Conservation (phyloP, 371 early-diverging fungal species). For the Apophysomyces elegans region DNA sequence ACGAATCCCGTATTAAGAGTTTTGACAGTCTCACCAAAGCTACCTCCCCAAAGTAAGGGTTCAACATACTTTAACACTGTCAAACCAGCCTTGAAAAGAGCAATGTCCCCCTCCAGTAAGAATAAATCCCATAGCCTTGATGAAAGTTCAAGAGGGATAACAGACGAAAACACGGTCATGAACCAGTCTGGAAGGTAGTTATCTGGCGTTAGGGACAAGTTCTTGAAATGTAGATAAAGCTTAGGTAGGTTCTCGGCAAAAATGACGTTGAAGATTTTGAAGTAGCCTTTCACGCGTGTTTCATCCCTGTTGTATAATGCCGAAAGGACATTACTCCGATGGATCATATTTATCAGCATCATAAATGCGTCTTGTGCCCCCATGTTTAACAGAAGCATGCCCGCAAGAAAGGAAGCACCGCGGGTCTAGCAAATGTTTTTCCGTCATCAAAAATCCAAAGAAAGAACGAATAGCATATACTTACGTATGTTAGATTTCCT, state of each 20-base stretch:
- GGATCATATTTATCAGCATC: conserved; percentile 42
- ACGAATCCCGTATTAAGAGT: conserved; percentile 37
- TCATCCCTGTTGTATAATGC: conserved; percentile 45
- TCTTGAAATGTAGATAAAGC: conserved; percentile 54
- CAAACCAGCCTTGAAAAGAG: conserved; percentile 51
- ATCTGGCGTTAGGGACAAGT: conserved; percentile 51
- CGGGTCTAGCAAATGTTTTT: conserved; percentile 29
- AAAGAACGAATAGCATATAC: conserved; percentile 7
- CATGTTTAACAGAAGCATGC: conserved; percentile 53
- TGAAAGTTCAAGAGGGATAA: conserved; percentile 52
- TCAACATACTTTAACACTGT: conserved; percentile 53
- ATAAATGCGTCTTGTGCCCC: conserved; percentile 39
- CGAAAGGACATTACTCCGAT: conserved; percentile 38
- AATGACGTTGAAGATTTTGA: conserved; percentile 54
- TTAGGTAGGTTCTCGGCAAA: conserved; percentile 58
- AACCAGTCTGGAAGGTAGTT: conserved; percentile 57
- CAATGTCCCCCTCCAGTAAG: conserved; percentile 51
- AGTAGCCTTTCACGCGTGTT: conserved; percentile 46
- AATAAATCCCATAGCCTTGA: conserved; percentile 55
- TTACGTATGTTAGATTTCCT: conserved; percentile 44
- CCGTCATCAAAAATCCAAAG: background rate
- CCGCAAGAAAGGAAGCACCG: conserved; percentile 55
- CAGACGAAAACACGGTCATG: conserved; percentile 54
- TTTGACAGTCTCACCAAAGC: conserved; percentile 50
- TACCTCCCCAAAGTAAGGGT: conserved; percentile 54